Evolutionary conservation across 805 yeast species (phyloP).

Genomic region (Metschnikowia continentalis): DNA sequence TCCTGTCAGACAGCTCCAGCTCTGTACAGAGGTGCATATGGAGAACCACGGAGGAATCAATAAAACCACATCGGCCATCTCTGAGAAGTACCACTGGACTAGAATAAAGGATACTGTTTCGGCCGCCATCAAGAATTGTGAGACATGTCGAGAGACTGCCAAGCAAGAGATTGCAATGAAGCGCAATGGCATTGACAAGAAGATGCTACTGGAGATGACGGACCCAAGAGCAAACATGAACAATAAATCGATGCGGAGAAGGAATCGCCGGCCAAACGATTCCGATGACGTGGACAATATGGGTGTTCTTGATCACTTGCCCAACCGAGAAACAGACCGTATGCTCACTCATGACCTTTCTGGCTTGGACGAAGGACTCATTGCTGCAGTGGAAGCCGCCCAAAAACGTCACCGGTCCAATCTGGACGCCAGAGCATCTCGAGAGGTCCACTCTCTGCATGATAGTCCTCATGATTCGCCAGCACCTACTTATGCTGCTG

Average conservation of each 20-base stretch:
- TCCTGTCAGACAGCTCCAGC: conserved; percentile 66
- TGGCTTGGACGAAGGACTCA: conserved; percentile 43
- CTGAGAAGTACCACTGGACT: conserved; percentile 87
- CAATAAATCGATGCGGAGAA: neutral
- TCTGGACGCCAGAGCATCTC: conserved; percentile 13
- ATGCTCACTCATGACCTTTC: conserved; percentile 40
- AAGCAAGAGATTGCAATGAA: conserved; percentile 20
- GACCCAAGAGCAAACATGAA: neutral
- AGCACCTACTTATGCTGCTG: conserved; percentile 28
- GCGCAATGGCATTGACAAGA: conserved; percentile 18
- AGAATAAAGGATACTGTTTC: conserved; percentile 85
- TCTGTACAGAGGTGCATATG: conserved; percentile 68
- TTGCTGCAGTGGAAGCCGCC: conserved; percentile 60
- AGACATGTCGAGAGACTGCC: conserved; percentile 58
- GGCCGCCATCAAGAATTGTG: conserved; percentile 70
- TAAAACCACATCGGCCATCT: conserved; percentile 71
- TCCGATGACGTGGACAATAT: conserved; percentile 34
- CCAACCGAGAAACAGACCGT: conserved; percentile 23
- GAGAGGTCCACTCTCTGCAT: conserved; percentile 3
- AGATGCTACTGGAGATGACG: conserved; percentile 8
- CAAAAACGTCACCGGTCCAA: conserved; percentile 35
- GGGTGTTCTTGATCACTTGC: conserved; percentile 20
- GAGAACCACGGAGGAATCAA: conserved; percentile 83
- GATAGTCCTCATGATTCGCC: conserved; percentile 10
- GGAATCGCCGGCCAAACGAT: conserved; percentile 11